Evolutionary conservation across 2,329 filamentous ascomycete genomes (phyloP), one percentile per base, ranked within the genome.

Genomic region (Beauveria brongniartii): DNA sequence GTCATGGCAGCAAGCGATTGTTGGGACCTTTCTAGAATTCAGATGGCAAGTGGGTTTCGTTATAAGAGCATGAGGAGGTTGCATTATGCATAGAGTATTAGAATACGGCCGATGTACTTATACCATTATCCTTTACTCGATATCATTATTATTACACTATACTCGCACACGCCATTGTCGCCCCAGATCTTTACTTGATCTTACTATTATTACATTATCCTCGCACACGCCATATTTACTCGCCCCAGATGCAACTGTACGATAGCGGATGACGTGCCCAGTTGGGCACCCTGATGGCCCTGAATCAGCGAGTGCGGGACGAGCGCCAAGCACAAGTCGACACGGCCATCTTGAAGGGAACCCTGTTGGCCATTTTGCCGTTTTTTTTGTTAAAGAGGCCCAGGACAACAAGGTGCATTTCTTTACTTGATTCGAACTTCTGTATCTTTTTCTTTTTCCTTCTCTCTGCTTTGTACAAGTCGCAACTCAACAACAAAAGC

Each of bases 221-320:
- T 34, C 28, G 5, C 30, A 34, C 10, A 34, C 30, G 30, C 30
- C 10, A 34, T 46, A 9, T 30, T 30, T 30, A 30, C n/a, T 34
- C 34, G 48, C 26, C 48, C 47, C 28, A 51, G 48, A 34, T 26
- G 28, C 26, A 18, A 12, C 40, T 37, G 41, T 20, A 37, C 26
- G 5, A 48, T 48, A 30, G 54, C 14, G 54, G 30, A 48, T 56
- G 54, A 48, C 54, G 54, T 55, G 54, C 54, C 41, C 28, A 30
- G 26, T 52, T 20, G 12, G 37, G 47, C 24, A 59, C 56, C 56
- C 26, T 59, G 56, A 59, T 59, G 56, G 56, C 46, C 47, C n/a
- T 34, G 40, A 26, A 44, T 6, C 20, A 41, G 24, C 18, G 47
- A 52, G 12, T 59, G 56, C 56, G 56, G 56, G 56, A 51, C 44